Evolutionary conservation across 2,329 filamentous ascomycete genomes (phyloP).

Genomic region (Macroventuria anomochaeta): DNA sequence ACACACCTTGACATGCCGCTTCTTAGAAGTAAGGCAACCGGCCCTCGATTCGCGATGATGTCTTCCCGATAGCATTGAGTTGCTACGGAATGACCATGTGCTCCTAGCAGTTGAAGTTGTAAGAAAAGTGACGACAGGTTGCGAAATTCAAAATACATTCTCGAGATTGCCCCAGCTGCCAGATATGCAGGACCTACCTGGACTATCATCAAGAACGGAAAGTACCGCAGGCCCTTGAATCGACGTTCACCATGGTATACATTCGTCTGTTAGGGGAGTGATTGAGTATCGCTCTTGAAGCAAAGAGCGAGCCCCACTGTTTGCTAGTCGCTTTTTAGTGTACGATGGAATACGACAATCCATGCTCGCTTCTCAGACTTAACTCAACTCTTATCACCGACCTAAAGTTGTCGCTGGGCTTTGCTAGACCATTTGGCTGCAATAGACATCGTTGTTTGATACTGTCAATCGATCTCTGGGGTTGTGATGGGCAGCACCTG

Average conservation of each 20-base stretch:
- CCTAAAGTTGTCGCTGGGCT: too few relatives aligned
- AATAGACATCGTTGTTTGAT: too few relatives aligned
- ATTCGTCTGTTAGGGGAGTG: background rate
- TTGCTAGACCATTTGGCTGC: too few relatives aligned
- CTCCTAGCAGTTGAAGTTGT: background rate
- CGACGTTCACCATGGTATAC: background rate
- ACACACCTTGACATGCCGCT: constrained; percentile 1
- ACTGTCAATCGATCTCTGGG: too few relatives aligned
- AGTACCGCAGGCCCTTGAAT: background rate
- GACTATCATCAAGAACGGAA: background rate
- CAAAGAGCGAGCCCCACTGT: background rate
- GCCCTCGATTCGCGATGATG: too few relatives aligned
- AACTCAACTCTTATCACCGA: too few relatives aligned
- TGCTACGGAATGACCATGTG: background rate
- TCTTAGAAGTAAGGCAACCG: background rate
- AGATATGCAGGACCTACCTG: background rate
- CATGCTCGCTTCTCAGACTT: too few relatives aligned
- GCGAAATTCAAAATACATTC: too few relatives aligned
- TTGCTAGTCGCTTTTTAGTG: background rate
- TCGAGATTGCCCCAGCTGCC: too few relatives aligned
- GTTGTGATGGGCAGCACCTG: too few relatives aligned
- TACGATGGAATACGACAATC: background rate
- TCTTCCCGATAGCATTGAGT: background rate
- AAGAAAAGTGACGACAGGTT: background rate
- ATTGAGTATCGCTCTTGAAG: background rate